These are phyloP conservation scores for Wickerhamomyces bisporus DNA, from an alignment of 805 yeast genomes.

Conservation along the genomic window DNA sequence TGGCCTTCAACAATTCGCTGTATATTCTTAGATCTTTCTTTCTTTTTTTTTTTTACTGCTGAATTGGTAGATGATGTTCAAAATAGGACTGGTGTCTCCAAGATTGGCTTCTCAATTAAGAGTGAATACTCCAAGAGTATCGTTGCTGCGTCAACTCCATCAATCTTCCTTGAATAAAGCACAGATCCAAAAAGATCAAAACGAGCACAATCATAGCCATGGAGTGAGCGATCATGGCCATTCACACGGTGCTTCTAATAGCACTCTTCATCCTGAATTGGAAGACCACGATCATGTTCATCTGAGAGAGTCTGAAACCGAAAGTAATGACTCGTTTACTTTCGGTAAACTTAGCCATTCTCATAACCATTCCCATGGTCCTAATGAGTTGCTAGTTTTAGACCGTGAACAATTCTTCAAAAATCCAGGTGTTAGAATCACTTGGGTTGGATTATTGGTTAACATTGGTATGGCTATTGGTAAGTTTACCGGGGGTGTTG, in stretches of 20 bases:
- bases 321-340: slow-evolving; percentile 33
- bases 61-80: no score
- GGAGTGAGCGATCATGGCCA: slow-evolving; percentile 18
- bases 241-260: slow-evolving; percentile 17
- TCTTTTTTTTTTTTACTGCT: no score
- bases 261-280: slow-evolving; percentile 7
- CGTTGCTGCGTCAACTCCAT: slow-evolving; percentile 6
- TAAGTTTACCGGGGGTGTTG: slow-evolving; percentile 84
- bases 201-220: neutral
- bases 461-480: slow-evolving; percentile 83
- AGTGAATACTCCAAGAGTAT: no score
- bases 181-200: slow-evolving; percentile 1
- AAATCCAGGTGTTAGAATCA: slow-evolving; percentile 88
- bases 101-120: no score
- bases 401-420: slow-evolving; percentile 40
- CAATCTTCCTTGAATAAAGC: slow-evolving; percentile 1
- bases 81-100: no score
- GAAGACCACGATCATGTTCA: slow-evolving; percentile 36
- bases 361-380: slow-evolving; percentile 32
- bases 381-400: slow-evolving; percentile 28
- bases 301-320: slow-evolving; percentile 37
- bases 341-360: slow-evolving; percentile 31
- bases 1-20: no score
- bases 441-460: slow-evolving; percentile 84
- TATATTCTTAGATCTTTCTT: no score